Evolutionary conservation across 164 flowering plant species (phyloP), one percentile per base, ranked within the genome.

Genomic region (Warburgia ugandensis): DNA sequence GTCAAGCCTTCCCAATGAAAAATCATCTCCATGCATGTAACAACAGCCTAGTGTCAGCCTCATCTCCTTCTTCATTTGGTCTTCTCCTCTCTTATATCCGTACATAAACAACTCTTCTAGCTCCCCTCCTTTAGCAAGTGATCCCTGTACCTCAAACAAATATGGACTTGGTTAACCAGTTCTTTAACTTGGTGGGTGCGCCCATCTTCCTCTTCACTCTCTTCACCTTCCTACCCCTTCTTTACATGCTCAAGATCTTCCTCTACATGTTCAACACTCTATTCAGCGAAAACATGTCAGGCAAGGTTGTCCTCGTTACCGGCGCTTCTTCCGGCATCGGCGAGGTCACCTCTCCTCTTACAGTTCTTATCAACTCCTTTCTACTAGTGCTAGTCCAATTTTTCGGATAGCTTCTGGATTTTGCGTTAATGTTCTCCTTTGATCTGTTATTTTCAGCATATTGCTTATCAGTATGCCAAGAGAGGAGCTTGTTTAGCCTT

Each of bases 401-500:
- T 6, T n/a, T n/a, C n/a, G n/a, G n/a, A n/a, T n/a, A n/a, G n/a
- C n/a, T 12, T 3, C 9, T 10, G 10, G 7, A 3, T 45, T 45
- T 33, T 14, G 0, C 7, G 26, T 21, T 16, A 29, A 5, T 42
- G 2, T 13, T 13, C 12, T 50, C n/a, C 14, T 41, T 10, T 6
- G n/a, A 26, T 4, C 23, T n/a, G 20, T 55, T 48, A n/a, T 37
- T 8, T 54, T 6, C 54, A 76, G 83, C 63, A 76, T 44, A 23
- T 77, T 4, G 90, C 85, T 0, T 80, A 85, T 37, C 81, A 82
- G 65, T 82, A 80, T 39, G 84, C 86, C 0, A 77, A 59, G 51
- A 75, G 66, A 56, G 73, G 77, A 25, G 89, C 89, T 12, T 45
- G 64, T 13, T 26, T 85, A 45, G 79, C 45, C n/a, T 73, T 82